Percentiles rank a stretch among this genome's conserved stretches.
Evolutionary conservation across 192 early-diverging fungal genomes (phyloP).

Genomic region (Rhizoclosmatium globosum): DNA sequence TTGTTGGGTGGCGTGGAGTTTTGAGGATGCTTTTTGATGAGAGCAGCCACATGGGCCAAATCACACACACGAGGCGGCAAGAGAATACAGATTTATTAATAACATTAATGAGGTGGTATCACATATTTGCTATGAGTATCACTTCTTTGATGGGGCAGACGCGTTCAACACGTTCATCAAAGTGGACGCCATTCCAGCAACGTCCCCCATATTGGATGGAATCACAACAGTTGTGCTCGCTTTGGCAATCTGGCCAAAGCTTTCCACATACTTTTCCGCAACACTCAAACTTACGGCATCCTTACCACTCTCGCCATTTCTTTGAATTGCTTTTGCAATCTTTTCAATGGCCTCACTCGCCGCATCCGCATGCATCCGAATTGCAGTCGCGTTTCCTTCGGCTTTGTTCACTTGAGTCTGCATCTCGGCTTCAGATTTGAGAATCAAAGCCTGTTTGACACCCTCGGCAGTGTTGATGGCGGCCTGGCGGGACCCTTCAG

Average conservation of each 20-base stretch:
- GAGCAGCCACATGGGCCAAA: too few species aligned
- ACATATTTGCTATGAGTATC: too few species aligned
- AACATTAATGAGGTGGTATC: too few species aligned
- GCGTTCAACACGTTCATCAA: constrained; percentile 41
- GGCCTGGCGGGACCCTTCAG: constrained; percentile 62
- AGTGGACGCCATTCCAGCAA: constrained; percentile 84
- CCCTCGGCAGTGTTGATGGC: constrained; percentile 94
- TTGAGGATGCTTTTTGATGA: too few species aligned
- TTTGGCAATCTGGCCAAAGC: constrained; percentile 91
- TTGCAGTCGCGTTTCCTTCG: constrained; percentile 86
- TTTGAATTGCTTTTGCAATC: constrained; percentile 78
- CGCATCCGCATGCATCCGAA: constrained; percentile 81
- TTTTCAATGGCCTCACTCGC: constrained; percentile 80
- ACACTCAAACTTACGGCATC: constrained; percentile 89
- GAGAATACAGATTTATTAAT: too few species aligned
- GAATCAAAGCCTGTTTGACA: constrained; percentile 79
- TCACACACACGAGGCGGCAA: too few species aligned
- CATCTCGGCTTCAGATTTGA: constrained; percentile 85
- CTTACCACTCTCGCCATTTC: constrained; percentile 60
- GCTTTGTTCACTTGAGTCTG: constrained; percentile 84
- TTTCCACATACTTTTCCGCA: constrained; percentile 96
- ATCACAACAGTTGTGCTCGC: constrained; percentile 88
- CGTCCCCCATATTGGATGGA: constrained; percentile 81
- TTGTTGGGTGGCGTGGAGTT: background rate
- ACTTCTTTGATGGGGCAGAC: background rate